Conservation (phyloP, 2,329 filamentous ascomycete species). For the Fusarium sp. region DNA sequence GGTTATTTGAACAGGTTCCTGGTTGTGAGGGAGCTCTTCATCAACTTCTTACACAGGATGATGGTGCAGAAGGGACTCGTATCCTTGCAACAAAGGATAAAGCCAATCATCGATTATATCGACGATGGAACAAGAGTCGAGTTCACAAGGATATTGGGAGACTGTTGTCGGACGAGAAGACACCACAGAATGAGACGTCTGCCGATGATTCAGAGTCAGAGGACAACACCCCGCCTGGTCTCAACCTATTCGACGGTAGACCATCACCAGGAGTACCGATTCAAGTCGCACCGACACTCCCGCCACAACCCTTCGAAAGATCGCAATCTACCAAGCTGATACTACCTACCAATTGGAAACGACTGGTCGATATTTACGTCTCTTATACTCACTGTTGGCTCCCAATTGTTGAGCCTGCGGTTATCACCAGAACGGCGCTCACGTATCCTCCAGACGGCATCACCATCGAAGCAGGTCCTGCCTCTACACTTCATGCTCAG, state of each 20-base stretch:
- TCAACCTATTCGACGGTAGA: constrained; percentile 33
- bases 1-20: constrained; percentile 71
- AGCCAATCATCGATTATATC: constrained; percentile 67
- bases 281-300: constrained; percentile 19
- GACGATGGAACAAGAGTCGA: constrained; percentile 70
- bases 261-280: constrained; percentile 34
- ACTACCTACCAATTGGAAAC: constrained; percentile 66
- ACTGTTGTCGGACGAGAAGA: constrained; percentile 62
- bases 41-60: constrained; percentile 60
- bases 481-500: constrained; percentile 60
- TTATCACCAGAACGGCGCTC: constrained; percentile 62
- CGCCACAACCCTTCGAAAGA: not conserved
- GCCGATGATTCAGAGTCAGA: constrained; percentile 50
- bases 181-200: constrained; percentile 49
- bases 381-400: constrained; percentile 82
- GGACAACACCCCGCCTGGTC: constrained; percentile 42
- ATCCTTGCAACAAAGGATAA: constrained; percentile 64
- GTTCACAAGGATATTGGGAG: constrained; percentile 72
- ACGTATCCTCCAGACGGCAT: constrained; percentile 54
- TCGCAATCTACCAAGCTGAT: constrained; percentile 39
- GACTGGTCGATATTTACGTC: constrained; percentile 77
- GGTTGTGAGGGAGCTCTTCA: constrained; percentile 69
- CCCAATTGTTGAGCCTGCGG: constrained; percentile 76
- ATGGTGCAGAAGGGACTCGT: constrained; percentile 53
- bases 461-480: constrained; percentile 45